Evolutionary conservation across 208 protist genomes (phyloP), one percentile per base, ranked within the genome.

Genomic region (Acanthamoeba healyi): DNA sequence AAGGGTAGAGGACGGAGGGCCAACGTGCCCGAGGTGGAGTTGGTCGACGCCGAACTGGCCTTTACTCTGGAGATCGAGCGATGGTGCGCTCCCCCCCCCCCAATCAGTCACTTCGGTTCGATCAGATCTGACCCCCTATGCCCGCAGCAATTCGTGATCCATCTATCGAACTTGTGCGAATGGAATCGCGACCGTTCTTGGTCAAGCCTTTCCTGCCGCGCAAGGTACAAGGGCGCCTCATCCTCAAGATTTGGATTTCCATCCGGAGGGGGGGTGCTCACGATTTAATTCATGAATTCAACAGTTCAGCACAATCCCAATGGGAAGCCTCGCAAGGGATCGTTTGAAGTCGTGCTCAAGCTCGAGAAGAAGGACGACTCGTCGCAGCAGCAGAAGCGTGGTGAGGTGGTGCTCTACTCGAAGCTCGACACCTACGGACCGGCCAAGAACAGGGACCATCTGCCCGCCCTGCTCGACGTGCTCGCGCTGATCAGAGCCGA

Each of bases 111-210:
- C 19, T 22, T 38, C n/a, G 24, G 3, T 72, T 22, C 17, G 3
- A 58, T 58, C 51, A n/a, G n/a, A n/a, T 40, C 32, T 46, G 4
- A 14, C 26, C 36, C 46, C 17, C 5, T 46, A 4, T 2, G 36
- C 32, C 38, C 46, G 38, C 32, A 79, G 70, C 29, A 79, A 79
- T 44, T 79, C 70, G 3, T 79, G 70, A 79, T 79, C 70, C 15
- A 79, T 79, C 70, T 79, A 79, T 46, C 70, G 70, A 79, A 79
- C 70, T 79, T 79, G 70, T 29, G 70, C 70, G 36, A 79, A 79
- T 26, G 70, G 70, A 19, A 79, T 79, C 14, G 32, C 70, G 10
- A 38, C 70, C 40, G 70, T 79, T 6, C 38, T 79, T 1, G 70
- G 12, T 0, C 70, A 79, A 19, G 70, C 70, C 38, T 79, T 49